A percentile compares a stretch with the other conserved stretches of the same genome.
Conservation (phyloP, 176 grass and related monocot species). For the Leersia perrieri region DNA sequence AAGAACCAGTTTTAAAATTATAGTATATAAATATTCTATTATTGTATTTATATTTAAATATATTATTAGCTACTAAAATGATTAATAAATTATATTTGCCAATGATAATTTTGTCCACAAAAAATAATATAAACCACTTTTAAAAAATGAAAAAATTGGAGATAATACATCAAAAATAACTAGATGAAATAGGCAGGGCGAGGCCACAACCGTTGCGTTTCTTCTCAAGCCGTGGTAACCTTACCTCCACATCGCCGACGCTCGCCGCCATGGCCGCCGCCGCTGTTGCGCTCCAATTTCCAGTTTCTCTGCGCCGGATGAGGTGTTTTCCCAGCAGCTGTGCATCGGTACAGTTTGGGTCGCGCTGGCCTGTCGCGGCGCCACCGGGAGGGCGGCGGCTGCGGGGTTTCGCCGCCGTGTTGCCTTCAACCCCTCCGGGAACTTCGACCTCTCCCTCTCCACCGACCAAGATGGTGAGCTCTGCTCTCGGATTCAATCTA, state of each 20-base stretch:
- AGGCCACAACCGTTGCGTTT: conserved; percentile 9
- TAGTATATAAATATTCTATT: no score
- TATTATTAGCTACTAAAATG: no score
- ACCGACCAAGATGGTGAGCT: conserved; percentile 43
- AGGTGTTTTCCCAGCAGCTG: neutral
- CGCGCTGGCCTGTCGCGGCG: neutral
- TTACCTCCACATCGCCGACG: no score
- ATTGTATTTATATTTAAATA: no score
- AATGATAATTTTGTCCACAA: no score
- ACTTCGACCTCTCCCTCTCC: conserved; percentile 74
- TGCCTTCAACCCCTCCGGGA: conserved; percentile 82
- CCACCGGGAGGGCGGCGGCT: neutral
- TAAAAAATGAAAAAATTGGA: neutral
- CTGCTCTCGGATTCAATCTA: no score
- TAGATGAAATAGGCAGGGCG: conserved; percentile 26
- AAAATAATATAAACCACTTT: no score
- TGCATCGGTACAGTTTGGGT: neutral
- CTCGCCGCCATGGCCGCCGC: neutral
- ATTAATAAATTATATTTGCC: no score
- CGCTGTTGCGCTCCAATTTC: neutral
- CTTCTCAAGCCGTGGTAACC: neutral
- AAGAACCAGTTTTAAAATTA: no score
- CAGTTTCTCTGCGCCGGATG: neutral
- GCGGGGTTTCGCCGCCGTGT: conserved; percentile 37
- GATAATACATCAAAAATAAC: no score